A percentile compares a stretch with the other conserved stretches of the same genome.
Evolutionary conservation across 2,329 filamentous ascomycete species (phyloP).

Genomic region (Xylariaceae sp.): DNA sequence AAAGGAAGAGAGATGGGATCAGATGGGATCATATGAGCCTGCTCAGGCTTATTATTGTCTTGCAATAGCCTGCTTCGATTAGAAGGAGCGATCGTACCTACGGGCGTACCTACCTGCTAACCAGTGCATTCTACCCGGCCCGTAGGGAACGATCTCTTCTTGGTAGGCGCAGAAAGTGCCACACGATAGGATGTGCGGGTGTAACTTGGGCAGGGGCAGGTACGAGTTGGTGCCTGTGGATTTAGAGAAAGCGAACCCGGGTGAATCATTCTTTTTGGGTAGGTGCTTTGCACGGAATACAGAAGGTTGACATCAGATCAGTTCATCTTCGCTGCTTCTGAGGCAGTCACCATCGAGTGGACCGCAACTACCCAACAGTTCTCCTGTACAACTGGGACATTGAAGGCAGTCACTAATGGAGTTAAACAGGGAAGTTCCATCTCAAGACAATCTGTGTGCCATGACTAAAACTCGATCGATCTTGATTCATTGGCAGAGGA

Average conservation of each 20-base stretch:
- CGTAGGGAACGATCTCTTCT: background rate
- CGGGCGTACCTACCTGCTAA: no score
- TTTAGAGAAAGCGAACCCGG: background rate
- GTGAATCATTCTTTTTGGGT: no score
- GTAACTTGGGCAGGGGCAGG: background rate
- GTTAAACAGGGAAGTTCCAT: background rate
- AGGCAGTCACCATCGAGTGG: background rate
- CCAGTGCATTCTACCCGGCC: no score
- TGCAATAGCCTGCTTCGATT: background rate
- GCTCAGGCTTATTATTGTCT: background rate
- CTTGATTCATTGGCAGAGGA: background rate
- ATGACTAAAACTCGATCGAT: background rate
- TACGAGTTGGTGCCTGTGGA: background rate
- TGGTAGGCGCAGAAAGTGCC: background rate
- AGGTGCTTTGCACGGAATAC: no score
- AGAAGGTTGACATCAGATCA: background rate
- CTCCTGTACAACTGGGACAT: background rate
- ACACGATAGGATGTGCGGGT: background rate
- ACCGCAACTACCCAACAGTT: background rate
- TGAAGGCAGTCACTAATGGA: background rate
- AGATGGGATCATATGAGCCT: background rate
- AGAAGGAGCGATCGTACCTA: background rate
- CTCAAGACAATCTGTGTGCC: background rate
- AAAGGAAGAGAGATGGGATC: constrained; percentile 2
- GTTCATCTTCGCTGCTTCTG: background rate